phyloP scores from a whole-genome alignment of 805 yeast species.

The Yamadazyma sp. region DNA sequence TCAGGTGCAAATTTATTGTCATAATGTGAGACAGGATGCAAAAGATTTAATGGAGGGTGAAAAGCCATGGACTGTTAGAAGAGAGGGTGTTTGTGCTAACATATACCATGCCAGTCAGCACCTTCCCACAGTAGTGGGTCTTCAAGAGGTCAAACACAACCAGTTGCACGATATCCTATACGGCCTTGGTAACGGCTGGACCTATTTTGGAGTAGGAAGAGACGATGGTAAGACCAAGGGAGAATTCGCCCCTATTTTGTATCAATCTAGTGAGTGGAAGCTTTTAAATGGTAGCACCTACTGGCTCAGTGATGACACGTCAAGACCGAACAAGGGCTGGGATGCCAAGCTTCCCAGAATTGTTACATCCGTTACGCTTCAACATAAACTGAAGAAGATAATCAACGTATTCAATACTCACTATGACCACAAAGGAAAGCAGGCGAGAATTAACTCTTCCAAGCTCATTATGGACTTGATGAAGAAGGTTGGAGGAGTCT shows the following conservation, averaged over 20 bases:
- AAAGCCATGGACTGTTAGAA: constrained; percentile 45
- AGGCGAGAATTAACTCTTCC: constrained; percentile 32
- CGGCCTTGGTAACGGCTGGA: constrained; percentile 25
- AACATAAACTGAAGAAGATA: constrained; percentile 22
- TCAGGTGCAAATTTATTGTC: constrained; percentile 31
- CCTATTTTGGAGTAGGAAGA: constrained; percentile 31
- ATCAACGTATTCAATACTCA: constrained; percentile 39
- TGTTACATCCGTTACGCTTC: constrained; percentile 33
- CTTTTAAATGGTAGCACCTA: constrained; percentile 21
- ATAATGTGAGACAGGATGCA: constrained; percentile 46
- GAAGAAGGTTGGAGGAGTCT: constrained; percentile 24
- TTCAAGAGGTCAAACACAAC: constrained; percentile 39
- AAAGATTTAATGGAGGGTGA: constrained; percentile 35
- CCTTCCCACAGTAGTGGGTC: constrained; percentile 37
- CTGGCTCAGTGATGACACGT: constrained; percentile 30
- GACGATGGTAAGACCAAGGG: constrained; percentile 29
- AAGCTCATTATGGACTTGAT: constrained; percentile 29
- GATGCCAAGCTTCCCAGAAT: constrained; percentile 46
- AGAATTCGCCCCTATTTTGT: constrained; percentile 30
- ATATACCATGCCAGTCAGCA: constrained; percentile 27
- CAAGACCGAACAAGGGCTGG: constrained; percentile 41
- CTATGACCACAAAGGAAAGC: constrained; percentile 37
- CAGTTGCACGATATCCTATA: constrained; percentile 33
- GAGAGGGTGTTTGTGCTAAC: constrained; percentile 34
- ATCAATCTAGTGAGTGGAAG: constrained; percentile 23